Evolutionary conservation across 148 eudicot genomes (phyloP).

Genomic region (Chenopodium quinoa): DNA sequence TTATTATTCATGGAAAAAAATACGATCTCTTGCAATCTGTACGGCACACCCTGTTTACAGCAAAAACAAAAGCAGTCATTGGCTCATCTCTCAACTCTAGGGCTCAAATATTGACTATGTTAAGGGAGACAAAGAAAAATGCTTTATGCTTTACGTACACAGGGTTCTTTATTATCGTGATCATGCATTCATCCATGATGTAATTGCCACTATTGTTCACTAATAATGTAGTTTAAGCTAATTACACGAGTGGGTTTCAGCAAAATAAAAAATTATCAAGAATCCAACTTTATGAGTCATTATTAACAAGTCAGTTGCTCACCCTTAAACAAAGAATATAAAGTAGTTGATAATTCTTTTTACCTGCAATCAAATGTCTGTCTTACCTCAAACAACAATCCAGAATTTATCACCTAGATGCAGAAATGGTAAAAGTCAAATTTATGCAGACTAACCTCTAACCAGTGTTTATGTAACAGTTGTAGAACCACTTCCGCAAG

Average conservation of each 20-base stretch:
- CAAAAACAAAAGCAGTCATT: constrained; percentile 4
- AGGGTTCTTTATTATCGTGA: constrained; percentile 21
- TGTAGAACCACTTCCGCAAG: neutral
- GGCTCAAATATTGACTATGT: constrained; percentile 22
- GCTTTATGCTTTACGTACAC: constrained; percentile 27
- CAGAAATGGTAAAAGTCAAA: neutral
- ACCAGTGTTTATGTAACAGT: neutral
- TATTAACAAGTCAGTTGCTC: neutral
- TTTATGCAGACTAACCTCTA: neutral
- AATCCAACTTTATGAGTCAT: neutral
- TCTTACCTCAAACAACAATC: neutral
- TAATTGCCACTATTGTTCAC: constrained; percentile 18
- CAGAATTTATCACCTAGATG: neutral
- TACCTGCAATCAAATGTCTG: neutral
- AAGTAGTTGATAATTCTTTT: neutral
- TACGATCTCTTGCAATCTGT: constrained; percentile 21
- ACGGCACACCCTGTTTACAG: constrained; percentile 13
- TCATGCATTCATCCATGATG: constrained; percentile 17
- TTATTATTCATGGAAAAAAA: constrained; percentile 11
- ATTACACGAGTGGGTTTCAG: constrained; percentile 10
- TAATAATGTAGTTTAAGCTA: constrained; percentile 2
- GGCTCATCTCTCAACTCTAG: constrained; percentile 8
- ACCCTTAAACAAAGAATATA: too few species aligned
- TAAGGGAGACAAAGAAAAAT: constrained; percentile 27
- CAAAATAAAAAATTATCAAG: neutral